phyloP scores from a whole-genome alignment of 106 monocot species.

The Phalaenopsis equestris region DNA sequence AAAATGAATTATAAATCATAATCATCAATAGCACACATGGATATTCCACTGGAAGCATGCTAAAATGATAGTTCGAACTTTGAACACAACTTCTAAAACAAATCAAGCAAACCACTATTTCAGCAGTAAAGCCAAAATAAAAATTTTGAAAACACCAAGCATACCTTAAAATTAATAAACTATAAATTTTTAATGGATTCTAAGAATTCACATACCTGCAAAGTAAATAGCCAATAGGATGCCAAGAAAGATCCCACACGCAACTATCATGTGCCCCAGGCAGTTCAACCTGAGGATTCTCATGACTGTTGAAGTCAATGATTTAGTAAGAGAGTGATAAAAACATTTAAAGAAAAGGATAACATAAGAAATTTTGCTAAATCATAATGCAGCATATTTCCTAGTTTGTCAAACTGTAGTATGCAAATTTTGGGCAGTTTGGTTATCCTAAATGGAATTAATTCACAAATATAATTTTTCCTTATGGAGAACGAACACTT shows the following conservation, averaged over 20 bases:
- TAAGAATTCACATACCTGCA: constrained; percentile 54
- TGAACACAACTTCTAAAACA: not conserved
- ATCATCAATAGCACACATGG: not conserved
- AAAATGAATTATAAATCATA: not conserved
- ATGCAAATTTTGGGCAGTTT: not conserved
- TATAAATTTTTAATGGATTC: not conserved
- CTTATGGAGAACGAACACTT: not conserved
- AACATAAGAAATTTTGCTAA: not conserved
- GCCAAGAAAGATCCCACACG: constrained; percentile 99
- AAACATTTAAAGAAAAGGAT: not conserved
- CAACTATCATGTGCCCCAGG: constrained; percentile 80
- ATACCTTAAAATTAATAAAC: not conserved
- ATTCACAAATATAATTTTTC: not conserved
- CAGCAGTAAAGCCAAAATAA: not conserved
- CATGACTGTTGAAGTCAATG: constrained; percentile 51
- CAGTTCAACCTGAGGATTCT: constrained; percentile 82
- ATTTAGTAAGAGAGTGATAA: not conserved
- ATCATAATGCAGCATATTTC: not conserved
- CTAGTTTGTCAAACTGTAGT: not conserved
- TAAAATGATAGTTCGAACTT: not conserved
- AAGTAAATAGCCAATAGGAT: constrained; percentile 96
- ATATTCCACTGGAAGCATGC: not conserved
- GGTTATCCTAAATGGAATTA: not conserved
- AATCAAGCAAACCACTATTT: not conserved
- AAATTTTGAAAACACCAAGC: not conserved